Evolutionary conservation across 2,329 filamentous ascomycete species (phyloP).

Genomic region (Botrytis medusae): DNA sequence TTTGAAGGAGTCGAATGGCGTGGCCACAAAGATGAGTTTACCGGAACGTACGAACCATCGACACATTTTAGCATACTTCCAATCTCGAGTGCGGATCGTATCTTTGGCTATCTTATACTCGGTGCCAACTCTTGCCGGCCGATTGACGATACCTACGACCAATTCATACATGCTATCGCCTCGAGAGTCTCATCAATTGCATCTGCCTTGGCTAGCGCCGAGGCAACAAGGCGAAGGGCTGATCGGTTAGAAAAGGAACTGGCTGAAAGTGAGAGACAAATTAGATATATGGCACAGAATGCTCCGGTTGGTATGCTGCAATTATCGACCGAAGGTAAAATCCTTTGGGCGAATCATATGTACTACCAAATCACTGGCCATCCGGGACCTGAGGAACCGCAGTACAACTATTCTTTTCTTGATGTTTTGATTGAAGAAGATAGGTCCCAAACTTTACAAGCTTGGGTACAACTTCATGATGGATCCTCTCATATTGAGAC

Average conservation of each 20-base stretch:
- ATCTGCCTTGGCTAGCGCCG: conserved; percentile 30
- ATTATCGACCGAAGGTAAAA: conserved; percentile 31
- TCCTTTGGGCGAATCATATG: conserved; percentile 36
- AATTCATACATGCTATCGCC: conserved; percentile 34
- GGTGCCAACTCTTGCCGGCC: conserved; percentile 35
- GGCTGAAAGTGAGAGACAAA: conserved; percentile 26
- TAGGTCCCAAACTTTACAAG: conserved; percentile 22
- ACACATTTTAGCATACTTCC: conserved; percentile 33
- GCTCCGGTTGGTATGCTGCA: conserved; percentile 37
- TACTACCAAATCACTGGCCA: conserved; percentile 34
- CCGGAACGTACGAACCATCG: conserved; percentile 31
- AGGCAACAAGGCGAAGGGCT: conserved; percentile 24
- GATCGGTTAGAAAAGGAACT: conserved; percentile 23
- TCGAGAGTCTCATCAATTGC: conserved; percentile 33
- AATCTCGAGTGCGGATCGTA: conserved; percentile 24
- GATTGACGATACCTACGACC: conserved; percentile 32
- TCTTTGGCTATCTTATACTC: conserved; percentile 34
- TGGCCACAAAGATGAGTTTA: conserved; percentile 20
- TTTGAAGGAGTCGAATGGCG: conserved; percentile 29
- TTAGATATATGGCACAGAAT: conserved; percentile 37
- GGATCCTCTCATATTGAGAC: conserved; percentile 31
- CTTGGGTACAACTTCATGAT: conserved; percentile 30
- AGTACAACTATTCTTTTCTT: conserved; percentile 31
- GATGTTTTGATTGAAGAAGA: conserved; percentile 33
- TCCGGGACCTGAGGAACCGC: conserved; percentile 21